Base-by-base conservation (phyloP, 2,329 filamentous ascomycete species). In the Bipolaris zeicola region DNA sequence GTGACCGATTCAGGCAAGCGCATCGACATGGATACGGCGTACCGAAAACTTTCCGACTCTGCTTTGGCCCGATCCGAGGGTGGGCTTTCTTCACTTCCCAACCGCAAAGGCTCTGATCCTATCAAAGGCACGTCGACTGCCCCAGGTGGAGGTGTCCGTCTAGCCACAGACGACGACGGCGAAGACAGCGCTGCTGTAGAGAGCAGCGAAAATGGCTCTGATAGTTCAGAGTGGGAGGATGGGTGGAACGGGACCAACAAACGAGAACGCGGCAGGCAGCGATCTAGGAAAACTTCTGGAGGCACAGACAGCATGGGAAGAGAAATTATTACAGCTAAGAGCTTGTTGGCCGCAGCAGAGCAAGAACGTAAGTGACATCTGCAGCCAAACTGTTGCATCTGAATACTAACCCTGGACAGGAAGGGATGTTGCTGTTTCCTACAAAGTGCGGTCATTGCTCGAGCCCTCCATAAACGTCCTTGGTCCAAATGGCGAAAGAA, bases 281-380 rank as follows among this genome's bases (percentile, higher is more conserved):
- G 74, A 42, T 76, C 70, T 42, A 69, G 76, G 57, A 67, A 67
- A 28, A 66, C 69, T 14, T 69, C 66, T 50, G 70, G 64, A 20
- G 61, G 69, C 61, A 77, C 76, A 65, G 71, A 68, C 55, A 71
- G 73, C 64, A 65, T 70, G 64, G 70, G 69, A 6, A 54, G 58
- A 51, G 78, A 66, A 61, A 75, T 62, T 70, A 76, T 60, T 56
- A 80, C 80, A 65, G 79, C 83, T 0, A 78, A 81, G 70, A 91
- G 87, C 67, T 74, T 92, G 53, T 78, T 93, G 50, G 89, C 88
- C 37, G 89, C 89, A 6, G 88, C 88, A 0, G 89, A 94, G 71
- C 88, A 92, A 81, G 90, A 94, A 72, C 85, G 91, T 91, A 81
- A 70, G 89, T 50, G 1, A 64, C 44, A 11, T 38, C 2, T 18